phyloP scores from a whole-genome alignment of 75 land plant genomes.

The Sequoia sempervirens region DNA sequence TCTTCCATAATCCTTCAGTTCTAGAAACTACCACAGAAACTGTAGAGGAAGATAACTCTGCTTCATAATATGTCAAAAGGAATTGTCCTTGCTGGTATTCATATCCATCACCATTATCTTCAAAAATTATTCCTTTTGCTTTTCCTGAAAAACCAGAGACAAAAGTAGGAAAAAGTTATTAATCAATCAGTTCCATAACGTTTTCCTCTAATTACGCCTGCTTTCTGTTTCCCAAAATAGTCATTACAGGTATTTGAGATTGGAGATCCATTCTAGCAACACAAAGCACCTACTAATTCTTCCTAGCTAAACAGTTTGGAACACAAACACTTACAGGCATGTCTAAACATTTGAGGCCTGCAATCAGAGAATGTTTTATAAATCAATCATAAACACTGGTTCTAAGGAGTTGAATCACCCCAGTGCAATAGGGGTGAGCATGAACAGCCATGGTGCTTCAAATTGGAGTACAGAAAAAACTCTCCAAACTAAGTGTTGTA shows the following conservation, averaged over 20 bases:
- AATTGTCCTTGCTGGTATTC: slow-evolving; percentile 55
- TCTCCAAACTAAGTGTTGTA: not conserved
- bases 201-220: not conserved
- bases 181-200: not conserved
- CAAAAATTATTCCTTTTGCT: slow-evolving; percentile 85
- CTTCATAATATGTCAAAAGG: slow-evolving; percentile 75
- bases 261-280: not conserved
- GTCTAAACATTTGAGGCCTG: not conserved
- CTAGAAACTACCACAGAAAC: slow-evolving; percentile 57
- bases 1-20: slow-evolving; percentile 64
- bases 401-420: not conserved
- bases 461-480: not conserved
- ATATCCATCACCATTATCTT: slow-evolving; percentile 95
- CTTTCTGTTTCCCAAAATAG: not conserved
- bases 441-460: not conserved
- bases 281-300: not conserved
- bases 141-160: slow-evolving; percentile 18
- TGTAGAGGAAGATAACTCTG: slow-evolving; percentile 51
- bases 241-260: not conserved
- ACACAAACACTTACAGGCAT: not conserved
- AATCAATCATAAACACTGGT: not conserved
- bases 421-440: not conserved
- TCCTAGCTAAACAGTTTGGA: not conserved
- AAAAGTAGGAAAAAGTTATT: not conserved
- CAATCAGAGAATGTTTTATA: not conserved